Base-by-base conservation (phyloP, 2,329 filamentous ascomycete species). In the Colletotrichum musae region DNA sequence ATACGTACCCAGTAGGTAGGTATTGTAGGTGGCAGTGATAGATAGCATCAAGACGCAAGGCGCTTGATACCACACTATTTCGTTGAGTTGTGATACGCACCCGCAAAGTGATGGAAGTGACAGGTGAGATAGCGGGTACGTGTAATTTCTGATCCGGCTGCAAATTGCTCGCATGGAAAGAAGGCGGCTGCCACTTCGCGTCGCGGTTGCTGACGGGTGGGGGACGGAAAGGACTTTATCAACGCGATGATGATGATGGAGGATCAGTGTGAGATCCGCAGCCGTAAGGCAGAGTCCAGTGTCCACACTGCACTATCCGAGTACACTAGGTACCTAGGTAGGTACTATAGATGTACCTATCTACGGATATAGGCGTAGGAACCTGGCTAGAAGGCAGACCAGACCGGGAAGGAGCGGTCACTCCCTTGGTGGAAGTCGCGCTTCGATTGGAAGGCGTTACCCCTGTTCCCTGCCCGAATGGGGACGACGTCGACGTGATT, bases 361-460 rank as follows among this genome's bases (percentile, higher is more conserved):
- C 28, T 32, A n/a, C n/a, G n/a, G n/a, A n/a, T n/a, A 32, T 32
- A 32, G 28, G 28, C 28, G 28, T 32, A 10, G 28, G 28, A 32
- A 32, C 28, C 28, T 32, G 28, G 28, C 28, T 32, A 9, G 28
- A 6, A 32, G 28, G 7, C 28, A 32, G 28, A 32, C 28, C 28
- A 32, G 28, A 32, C 28, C 28, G 28, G 28, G 28, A 32, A 32
- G 28, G 28, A 32, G 24, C 39, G 24, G 61, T 51, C 58, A 26
- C 52, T 18, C 39, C 43, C 47, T 64, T 66, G 48, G 41, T 61
- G 28, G 48, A 61, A n/a, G 48, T 52, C 58, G 58, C 58, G 48
- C 58, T 32, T 61, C 48, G 41, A 63, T 56, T 39, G n/a, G 32
- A 51, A 1, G 32, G 47, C 28, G 28, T 32, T 9, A 32, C 28